Base-by-base conservation (phyloP, 2,329 filamentous ascomycete species). In the Fusarium agapanthi region DNA sequence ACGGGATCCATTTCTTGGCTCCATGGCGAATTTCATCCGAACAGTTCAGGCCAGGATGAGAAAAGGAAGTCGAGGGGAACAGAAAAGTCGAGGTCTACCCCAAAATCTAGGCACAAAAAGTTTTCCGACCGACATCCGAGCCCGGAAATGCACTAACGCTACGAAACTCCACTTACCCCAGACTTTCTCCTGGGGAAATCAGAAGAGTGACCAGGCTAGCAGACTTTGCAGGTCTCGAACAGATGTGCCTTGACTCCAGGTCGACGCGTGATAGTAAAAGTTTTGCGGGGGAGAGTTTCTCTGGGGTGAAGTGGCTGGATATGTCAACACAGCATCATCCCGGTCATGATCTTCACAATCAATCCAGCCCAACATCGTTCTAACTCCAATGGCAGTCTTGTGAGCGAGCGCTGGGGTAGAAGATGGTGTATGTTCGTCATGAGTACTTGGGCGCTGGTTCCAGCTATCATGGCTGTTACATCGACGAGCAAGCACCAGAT, bases 361-460 rank as follows among this genome's bases (percentile, higher is more conserved):
- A 26, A 30, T 30, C 4, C 16, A 28, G 9, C 6, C 13, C 12
- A 10, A 15, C n/a, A 22, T 45, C 18, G 10, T n/a, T 35, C 38
- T 8, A 7, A 0, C 4, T 10, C 2, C 16, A 15, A 0, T 6
- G 77, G 77, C 4, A 77, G 63, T 77, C 13, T 77, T 72, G 7
- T 69, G 64, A 65, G 78, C 74, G 53, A 56, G 15, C 67, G 73
- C 15, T 79, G 65, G 64, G 77, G 77, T n/a, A 58, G 77, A 9
- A n/a, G 75, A 6, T 77, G 75, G 76, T 78, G 74, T 34, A 78
- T 79, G 72, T 83, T 82, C 40, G 20, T 30, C 47, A 83, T 84
- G 82, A 81, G 79, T 45, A 57, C 77, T 13, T 84, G 78, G 14
- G 78, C 82, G 1, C 67, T 81, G 8, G 53, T 50, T 2, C 73